Conservation (phyloP, 2,329 filamentous ascomycete genomes). For the Trichophyton equinum region DNA sequence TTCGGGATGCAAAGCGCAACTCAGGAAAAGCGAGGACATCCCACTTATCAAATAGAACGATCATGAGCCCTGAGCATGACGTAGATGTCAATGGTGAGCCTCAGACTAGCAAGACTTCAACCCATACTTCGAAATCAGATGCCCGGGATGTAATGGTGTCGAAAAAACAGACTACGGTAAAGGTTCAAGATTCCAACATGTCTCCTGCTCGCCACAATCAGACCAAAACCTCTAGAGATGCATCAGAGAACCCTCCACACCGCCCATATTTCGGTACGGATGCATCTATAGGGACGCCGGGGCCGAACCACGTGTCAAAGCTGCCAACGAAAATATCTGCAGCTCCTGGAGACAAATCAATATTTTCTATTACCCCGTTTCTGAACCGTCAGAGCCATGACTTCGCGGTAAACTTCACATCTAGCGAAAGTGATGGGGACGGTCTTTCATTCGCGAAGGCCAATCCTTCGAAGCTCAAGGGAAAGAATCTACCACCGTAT, state of each 20-base stretch:
- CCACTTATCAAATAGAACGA: not conserved
- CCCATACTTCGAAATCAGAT: constrained; percentile 21
- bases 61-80: not conserved
- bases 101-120: not conserved
- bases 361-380: constrained; percentile 89
- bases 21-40: constrained; percentile 22
- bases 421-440: not conserved
- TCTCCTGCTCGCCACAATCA: constrained; percentile 17
- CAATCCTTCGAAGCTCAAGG: not conserved
- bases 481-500: not conserved
- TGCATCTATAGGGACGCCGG: constrained; percentile 36
- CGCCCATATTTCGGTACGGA: not conserved
- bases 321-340: constrained; percentile 47
- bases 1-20: constrained; percentile 59
- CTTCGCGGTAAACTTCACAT: not conserved
- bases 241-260: not conserved
- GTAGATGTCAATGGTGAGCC: not conserved
- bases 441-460: not conserved
- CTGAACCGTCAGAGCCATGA: constrained; percentile 58
- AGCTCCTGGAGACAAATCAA: constrained; percentile 70
- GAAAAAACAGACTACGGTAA: constrained; percentile 19
- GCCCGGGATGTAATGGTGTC: constrained; percentile 22
- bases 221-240: not conserved
- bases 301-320: constrained; percentile 39
- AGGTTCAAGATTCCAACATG: constrained; percentile 27